Evolutionary conservation across 768 basidiomycete genomes (phyloP).

Genomic region (Panaeolus cyanescens): DNA sequence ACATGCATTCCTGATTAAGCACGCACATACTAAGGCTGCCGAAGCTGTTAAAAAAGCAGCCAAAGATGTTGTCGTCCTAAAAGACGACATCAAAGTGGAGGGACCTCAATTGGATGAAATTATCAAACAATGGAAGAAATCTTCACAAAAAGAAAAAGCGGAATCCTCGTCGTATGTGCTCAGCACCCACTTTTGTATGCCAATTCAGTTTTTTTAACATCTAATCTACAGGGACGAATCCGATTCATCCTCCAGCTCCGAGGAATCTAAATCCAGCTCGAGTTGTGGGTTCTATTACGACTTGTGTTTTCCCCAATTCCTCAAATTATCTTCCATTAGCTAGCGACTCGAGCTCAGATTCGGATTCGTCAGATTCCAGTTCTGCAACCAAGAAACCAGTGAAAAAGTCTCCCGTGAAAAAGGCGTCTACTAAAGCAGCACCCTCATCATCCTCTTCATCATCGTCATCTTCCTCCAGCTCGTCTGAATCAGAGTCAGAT

Average conservation of each 20-base stretch:
- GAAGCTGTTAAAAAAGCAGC: constrained; percentile 75
- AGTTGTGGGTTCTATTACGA: neutral
- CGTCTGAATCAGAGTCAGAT: constrained; percentile 5
- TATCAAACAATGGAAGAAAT: constrained; percentile 63
- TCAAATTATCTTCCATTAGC: neutral
- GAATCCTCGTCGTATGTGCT: constrained; percentile 22
- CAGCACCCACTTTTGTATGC: constrained; percentile 1
- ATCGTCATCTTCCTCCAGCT: constrained; percentile 13
- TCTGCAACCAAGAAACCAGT: neutral
- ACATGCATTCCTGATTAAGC: constrained; percentile 69
- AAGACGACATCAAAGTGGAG: constrained; percentile 48
- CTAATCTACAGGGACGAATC: neutral
- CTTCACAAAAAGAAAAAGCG: constrained; percentile 24
- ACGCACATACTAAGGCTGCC: constrained; percentile 70
- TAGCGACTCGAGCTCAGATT: constrained; percentile 12
- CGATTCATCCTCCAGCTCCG: neutral
- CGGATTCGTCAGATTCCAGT: constrained; percentile 18
- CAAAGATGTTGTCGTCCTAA: constrained; percentile 59
- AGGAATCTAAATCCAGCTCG: no score
- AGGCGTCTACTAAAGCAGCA: constrained; percentile 6
- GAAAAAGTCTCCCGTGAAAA: constrained; percentile 3
- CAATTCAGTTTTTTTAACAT: neutral
- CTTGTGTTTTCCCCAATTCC: neutral
- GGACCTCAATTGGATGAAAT: constrained; percentile 67
- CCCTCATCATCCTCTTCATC: constrained; percentile 6